A percentile compares a stretch with the other conserved stretches of the same genome.
These are phyloP conservation scores for Isoetes engelmannii DNA, from an alignment of 83 land plant genomes.

Conservation along the genomic window DNA sequence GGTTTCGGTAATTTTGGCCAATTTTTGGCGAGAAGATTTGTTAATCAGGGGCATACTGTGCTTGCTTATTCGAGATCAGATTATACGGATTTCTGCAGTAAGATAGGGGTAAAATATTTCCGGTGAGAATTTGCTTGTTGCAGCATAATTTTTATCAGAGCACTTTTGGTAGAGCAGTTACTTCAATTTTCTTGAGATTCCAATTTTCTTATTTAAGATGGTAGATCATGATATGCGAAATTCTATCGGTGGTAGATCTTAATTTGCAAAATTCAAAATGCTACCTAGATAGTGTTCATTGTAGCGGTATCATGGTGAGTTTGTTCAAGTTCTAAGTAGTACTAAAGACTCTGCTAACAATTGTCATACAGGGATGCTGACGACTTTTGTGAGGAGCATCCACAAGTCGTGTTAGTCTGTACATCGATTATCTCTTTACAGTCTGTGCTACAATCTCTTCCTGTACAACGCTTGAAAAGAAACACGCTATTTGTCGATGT, in stretches of 20 bases:
- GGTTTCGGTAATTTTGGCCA: constrained; percentile 86
- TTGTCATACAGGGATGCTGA: constrained; percentile 37
- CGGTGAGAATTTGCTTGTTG: constrained; percentile 14
- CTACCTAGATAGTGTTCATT: too few relatives aligned
- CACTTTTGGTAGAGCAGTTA: too few relatives aligned
- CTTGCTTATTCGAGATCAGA: constrained; percentile 63
- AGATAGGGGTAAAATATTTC: constrained; percentile 52
- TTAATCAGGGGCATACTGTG: constrained; percentile 60
- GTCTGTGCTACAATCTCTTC: constrained; percentile 47
- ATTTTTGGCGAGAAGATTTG: constrained; percentile 59
- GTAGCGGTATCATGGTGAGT: too few relatives aligned
- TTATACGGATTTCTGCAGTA: constrained; percentile 29
- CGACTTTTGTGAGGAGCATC: constrained; percentile 85
- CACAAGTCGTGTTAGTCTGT: constrained; percentile 63
- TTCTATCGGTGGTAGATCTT: too few relatives aligned
- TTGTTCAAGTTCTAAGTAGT: too few relatives aligned
- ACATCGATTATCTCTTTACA: constrained; percentile 67
- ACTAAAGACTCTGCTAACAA: too few relatives aligned
- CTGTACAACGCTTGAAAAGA: constrained; percentile 54
- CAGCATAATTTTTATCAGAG: too few relatives aligned
- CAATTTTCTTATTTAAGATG: too few relatives aligned
- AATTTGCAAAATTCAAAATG: too few relatives aligned
- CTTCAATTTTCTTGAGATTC: too few relatives aligned
- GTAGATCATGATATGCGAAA: too few relatives aligned
- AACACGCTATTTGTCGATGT: constrained; percentile 73